Base-by-base conservation (phyloP, 202 grass and related monocot genomes). In the Panicum virgatum region DNA sequence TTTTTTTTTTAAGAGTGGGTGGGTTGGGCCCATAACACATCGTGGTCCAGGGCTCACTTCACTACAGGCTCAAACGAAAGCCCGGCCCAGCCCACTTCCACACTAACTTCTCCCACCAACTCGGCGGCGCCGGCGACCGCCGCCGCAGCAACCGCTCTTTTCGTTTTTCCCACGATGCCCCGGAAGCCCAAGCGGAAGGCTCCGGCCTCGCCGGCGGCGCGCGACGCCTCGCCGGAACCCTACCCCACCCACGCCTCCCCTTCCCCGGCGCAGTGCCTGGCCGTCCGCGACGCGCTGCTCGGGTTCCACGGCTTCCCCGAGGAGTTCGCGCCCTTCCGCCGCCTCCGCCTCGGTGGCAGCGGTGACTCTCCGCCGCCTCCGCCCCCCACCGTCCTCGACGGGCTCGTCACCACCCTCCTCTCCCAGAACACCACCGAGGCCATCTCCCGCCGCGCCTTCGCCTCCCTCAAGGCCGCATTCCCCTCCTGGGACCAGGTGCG, bases 351-450 rank as follows among this genome's bases (percentile, higher is more conserved):
- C 32, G 72, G 78, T 12, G 73, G 73, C 6, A 42, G 14, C 22
- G 3, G 59, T 16, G 66, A 42, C 20, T 5, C 19, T 43, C 10
- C n/a, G 36, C 29, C 18, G 9, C 42, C 13, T 0, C 23, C 37
- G 12, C 16, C 16, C 0, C 51, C 84, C 18, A 58, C 91, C n/a
- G 87, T 99, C 23, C 91, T 99, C 3, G 93, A 99, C 12, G 93
- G 93, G 1, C 89, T 99, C 20, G 72, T 99, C 52, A 79, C 71
- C 70, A 99, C 91, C 25, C 85, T 99, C 6, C 89, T 96, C 43
- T 99, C 93, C 1, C 96, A 99, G 83, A 99, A 99, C 83, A 92
- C 96, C 51, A 99, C 91, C 9, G 96, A 99, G 18, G 82, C 85
- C 75, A 84, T 93, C 88, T 96, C 93, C 18, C 84, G 85, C 79